Base-by-base conservation (phyloP, 2,329 filamentous ascomycete species). In the Hymenotorrendiella dingleyae region DNA sequence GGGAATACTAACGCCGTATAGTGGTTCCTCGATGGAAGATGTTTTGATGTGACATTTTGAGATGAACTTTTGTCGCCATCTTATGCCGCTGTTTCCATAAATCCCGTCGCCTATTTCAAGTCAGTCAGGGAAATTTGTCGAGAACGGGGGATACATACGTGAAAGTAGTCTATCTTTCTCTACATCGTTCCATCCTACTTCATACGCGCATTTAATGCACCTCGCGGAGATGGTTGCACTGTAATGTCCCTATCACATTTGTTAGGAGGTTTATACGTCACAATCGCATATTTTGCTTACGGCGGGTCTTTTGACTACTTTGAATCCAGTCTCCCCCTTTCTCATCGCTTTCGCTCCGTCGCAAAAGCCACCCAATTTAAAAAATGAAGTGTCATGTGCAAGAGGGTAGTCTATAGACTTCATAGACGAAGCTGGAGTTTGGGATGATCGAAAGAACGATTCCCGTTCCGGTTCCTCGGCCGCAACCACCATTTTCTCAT, bases 141-240 rank as follows among this genome's bases (percentile, higher is more conserved):
- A 19, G 20, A 26, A 19, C 10, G 4, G 3, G 17, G 4, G 32
- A 9, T 22, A 48, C 53, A 9, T 48, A 54, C 54, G 40, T 42
- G 55, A 47, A 17, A 57, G 45, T 26, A 55, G 26, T 16, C 45
- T 48, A 46, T 61, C 57, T 36, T 56, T 60, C 30, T 59, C 55
- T 3, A 60, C 46, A 39, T 57, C 51, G 40, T 54, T 54, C 50
- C 51, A 58, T 1, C 50, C 50, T 24, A 60, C 53, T 33, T 61
- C 57, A 51, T 59, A 61, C 4, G 55, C 42, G 32, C 59, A 61
- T 22, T 57, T 57, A 4, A 55, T 44, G 41, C 59, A 61, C 35
- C 49, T 53, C 4, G 56, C 57, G 26, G 53, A 56, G 11, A 54
- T 42, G 6, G 50, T 54, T 20, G 55, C 47, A 45, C 53, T 58